Conservation (phyloP, 176 grass and related monocot genomes). For the Areca catechu region DNA sequence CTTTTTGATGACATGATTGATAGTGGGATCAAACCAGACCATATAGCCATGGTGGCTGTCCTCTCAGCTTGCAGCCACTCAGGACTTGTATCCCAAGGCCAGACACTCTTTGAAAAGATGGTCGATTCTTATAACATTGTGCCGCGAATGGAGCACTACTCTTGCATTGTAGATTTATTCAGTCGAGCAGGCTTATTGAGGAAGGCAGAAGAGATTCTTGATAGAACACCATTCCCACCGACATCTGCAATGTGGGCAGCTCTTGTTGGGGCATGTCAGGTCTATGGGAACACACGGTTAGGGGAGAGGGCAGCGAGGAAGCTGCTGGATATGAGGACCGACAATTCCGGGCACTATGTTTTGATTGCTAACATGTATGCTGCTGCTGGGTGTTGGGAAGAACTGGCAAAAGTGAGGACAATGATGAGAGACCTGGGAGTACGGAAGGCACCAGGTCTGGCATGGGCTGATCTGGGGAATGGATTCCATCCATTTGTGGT, state of each 20-base stretch:
- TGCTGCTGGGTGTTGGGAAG: constrained; percentile 5
- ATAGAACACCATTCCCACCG: constrained; percentile 7
- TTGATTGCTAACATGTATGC: constrained; percentile 1
- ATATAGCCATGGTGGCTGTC: constrained; percentile 20
- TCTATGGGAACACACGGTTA: constrained; percentile 6
- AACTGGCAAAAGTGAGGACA: background rate
- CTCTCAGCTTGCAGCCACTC: constrained; percentile 24
- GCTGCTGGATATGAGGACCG: constrained; percentile 2
- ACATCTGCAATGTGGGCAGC: constrained; percentile 13
- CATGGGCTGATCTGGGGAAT: background rate
- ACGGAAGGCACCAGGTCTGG: background rate
- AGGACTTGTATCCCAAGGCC: constrained; percentile 6
- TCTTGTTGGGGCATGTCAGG: constrained; percentile 7
- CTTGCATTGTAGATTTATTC: constrained; percentile 23
- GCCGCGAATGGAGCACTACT: constrained; percentile 15
- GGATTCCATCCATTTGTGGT: background rate
- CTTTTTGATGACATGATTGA: constrained; percentile 14
- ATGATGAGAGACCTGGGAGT: background rate
- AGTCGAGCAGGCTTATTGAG: constrained; percentile 12
- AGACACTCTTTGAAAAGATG: constrained; percentile 7
- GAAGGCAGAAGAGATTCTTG: constrained; percentile 17
- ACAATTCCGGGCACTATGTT: background rate
- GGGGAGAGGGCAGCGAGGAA: background rate
- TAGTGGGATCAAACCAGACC: constrained; percentile 16
- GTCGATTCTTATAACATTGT: background rate